Evolutionary conservation across 768 basidiomycete genomes (phyloP), one percentile per base, ranked within the genome.

Genomic region (Termitomyces titanicus): DNA sequence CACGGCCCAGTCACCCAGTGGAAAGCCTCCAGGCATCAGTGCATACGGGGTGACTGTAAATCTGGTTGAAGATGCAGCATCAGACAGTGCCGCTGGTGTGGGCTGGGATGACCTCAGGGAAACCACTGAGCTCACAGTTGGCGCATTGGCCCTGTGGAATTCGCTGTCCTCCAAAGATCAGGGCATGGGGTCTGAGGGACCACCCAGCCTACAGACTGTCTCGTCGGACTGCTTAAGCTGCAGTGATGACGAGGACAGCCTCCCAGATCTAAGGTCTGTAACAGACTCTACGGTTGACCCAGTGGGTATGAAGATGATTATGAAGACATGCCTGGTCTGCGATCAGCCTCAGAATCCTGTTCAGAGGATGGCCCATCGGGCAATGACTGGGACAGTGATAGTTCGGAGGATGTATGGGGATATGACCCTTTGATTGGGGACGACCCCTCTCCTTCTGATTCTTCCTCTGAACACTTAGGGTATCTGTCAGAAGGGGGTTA

Each of bases 1-100:
- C 47, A 46, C 38, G 0, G 35, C 63, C 9, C 53, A 54, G 33
- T 53, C 57, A 3, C 2, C 15, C 11, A 60, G 53, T 2, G 44
- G 46, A 1, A 66, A 66, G 33, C 67, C 67, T 3, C 67, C 65
- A 3, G 67, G 67, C 17, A n/a, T 65, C 13, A 37, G 62, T 13
- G 53, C 37, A 3, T 61, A 54, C 42, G 63, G 62, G 51, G 34
- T 66, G 5, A 54, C 60, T 20, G 46, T 57, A 6, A 42, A 55
- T 3, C 49, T 59, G 2, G 43, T 37, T 0, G 27, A 47, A 18
- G 18, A 13, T 11, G 12, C 12, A 15, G 18, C n/a, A n/a, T n/a
- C n/a, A n/a, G n/a, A n/a, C n/a, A 18, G 15, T 3, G 4, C 12
- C 38, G 38, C 12, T 13, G 15, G 38, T 3, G 5, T 18, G 38